Conservation (phyloP, 345 rosid species). For the Sonneratia alba region DNA sequence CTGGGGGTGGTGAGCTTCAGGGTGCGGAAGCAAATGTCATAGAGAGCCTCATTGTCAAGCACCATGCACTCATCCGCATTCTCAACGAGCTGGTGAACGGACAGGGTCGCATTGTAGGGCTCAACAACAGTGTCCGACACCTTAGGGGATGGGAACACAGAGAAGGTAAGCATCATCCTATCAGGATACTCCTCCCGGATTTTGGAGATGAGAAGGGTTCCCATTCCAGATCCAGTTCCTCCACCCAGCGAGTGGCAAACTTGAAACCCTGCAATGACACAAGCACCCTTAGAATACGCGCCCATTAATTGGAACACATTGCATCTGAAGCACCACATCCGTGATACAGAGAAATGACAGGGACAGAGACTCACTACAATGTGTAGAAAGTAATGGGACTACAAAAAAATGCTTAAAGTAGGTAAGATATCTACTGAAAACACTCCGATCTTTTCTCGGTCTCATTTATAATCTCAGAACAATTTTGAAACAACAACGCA, state of each 20-base stretch:
- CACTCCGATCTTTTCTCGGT: not conserved
- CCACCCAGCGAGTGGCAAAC: conserved; percentile 4
- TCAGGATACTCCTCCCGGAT: conserved; percentile 4
- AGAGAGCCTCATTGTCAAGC: conserved; percentile 12
- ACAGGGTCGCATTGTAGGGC: conserved; percentile 4
- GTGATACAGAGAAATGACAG: too few species aligned
- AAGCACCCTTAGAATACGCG: not conserved
- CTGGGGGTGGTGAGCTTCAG: conserved; percentile 71
- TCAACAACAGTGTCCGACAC: conserved; percentile 4
- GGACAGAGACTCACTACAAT: too few species aligned
- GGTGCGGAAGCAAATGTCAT: conserved; percentile 68
- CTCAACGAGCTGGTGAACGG: conserved; percentile 2
- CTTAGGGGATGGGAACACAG: conserved; percentile 2
- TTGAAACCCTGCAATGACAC: not conserved
- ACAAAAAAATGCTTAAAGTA: too few species aligned
- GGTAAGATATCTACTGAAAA: not conserved
- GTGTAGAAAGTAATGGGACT: too few species aligned
- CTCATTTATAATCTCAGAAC: not conserved
- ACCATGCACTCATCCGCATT: conserved; percentile 3
- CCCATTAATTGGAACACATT: too few species aligned
- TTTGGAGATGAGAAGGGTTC: conserved; percentile 1
- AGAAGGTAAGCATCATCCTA: conserved; percentile 5
- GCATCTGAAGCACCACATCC: too few species aligned
- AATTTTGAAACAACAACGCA: not conserved
- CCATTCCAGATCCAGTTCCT: conserved; percentile 5